Evolutionary conservation across 1,284 basidiomycete species (phyloP).

Genomic region (Sporisorium iseilematis-ciliati): DNA sequence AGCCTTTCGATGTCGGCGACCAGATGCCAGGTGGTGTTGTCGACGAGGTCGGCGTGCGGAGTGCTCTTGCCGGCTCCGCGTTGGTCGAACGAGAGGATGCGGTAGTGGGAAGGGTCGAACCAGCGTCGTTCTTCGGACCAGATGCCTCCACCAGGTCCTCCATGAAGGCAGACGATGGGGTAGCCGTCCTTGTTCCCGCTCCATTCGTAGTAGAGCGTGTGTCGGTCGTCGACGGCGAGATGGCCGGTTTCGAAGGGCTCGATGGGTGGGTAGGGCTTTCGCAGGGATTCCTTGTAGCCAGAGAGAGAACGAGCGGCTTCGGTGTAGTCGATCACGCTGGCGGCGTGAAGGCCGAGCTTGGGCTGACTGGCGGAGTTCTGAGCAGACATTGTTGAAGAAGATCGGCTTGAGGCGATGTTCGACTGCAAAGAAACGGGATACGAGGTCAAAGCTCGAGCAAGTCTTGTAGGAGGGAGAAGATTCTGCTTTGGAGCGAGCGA

Average conservation of each 20-base stretch:
- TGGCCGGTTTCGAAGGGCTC: conserved; percentile 61
- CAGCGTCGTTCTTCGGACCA: conserved; percentile 59
- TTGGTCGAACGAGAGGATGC: conserved; percentile 73
- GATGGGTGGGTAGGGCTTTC: conserved; percentile 55
- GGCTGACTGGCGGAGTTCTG: neutral
- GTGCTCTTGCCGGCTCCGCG: conserved; percentile 80
- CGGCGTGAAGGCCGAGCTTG: conserved; percentile 47
- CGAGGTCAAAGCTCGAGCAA: neutral
- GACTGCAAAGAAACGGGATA: neutral
- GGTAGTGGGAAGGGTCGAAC: conserved; percentile 66
- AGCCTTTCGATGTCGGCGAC: conserved; percentile 89
- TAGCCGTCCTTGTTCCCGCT: conserved; percentile 59
- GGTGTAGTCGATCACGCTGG: conserved; percentile 43
- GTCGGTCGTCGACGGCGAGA: conserved; percentile 51
- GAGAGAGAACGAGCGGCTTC: conserved; percentile 48
- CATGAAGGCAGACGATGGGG: conserved; percentile 65
- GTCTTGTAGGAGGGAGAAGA: neutral
- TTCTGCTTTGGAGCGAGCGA: neutral
- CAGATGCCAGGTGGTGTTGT: conserved; percentile 95
- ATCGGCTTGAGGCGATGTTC: neutral
- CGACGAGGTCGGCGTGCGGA: conserved; percentile 82
- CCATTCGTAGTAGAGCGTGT: conserved; percentile 63
- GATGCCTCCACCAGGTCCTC: conserved; percentile 66
- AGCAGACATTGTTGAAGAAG: conserved; percentile 12
- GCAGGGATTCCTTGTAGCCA: conserved; percentile 44